Evolutionary conservation across 768 basidiomycete species (phyloP), one percentile per base, ranked within the genome.

Genomic region (Macrolepiota albuminosa): DNA sequence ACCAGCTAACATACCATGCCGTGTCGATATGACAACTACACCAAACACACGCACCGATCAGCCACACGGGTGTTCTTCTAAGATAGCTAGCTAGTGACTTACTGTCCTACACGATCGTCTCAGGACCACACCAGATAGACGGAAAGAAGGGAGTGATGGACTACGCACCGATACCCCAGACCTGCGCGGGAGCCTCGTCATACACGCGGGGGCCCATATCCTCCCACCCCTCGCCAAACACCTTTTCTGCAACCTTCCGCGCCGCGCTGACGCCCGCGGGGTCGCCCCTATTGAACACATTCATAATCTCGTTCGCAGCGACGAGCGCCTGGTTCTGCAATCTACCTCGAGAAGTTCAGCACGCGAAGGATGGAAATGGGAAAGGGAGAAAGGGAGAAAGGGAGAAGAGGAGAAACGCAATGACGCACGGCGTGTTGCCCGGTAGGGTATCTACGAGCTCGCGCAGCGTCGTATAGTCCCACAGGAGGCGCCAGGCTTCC

Each of bases 181-280:
- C 72, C 58, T 84, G 82, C 0, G 81, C 78, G 39, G 78, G 78
- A 0, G 85, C 87, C 63, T 87, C 85, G 18, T 89, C 76, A 67
- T 93, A 93, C 45, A 97, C 84, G 29, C 74, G 75, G 10, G 76
- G 86, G 2, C 89, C 88, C 62, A 90, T 87, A 50, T 74, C 76
- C 62, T 88, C 85, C 95, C 95, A 98, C 0, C 81, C 87, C 64
- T 89, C 79, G 16, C 96, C 96, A 60, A 98, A 89, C 0, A 98
- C 77, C 16, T 79, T 75, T 67, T 94, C 89, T 0, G 93, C 94
- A 9, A 95, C 70, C 68, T 84, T 84, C 14, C 95, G 81, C 40
- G 84, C 81, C 4, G 74, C 70, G 1, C 77, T 73, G n/a, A 93
- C 77, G 29, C 81, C 82, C 18, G 78, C 64, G 0, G 73, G 67